Percentiles rank a stretch among this genome's conserved stretches.
These are phyloP conservation scores for Escovopsis sp. DNA, from an alignment of 2,329 filamentous ascomycete species.

Conservation along the genomic window DNA sequence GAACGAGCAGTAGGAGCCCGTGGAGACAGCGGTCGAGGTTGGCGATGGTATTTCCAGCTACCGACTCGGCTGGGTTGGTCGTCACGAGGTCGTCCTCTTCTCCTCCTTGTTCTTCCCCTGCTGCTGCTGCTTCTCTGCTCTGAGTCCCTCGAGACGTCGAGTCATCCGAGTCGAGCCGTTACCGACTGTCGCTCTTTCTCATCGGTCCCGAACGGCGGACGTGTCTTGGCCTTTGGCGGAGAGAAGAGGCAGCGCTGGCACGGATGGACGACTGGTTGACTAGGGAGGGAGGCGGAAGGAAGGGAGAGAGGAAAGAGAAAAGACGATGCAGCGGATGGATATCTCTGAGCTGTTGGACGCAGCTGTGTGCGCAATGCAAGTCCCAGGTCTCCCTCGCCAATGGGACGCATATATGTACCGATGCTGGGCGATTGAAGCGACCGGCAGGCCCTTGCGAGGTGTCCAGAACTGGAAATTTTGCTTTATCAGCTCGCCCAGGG, in stretches of 20 bases:
- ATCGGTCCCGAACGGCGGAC: conserved; percentile 1
- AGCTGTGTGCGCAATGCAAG: no score
- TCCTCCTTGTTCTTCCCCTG: no score
- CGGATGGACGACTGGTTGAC: no score
- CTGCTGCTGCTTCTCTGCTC: not conserved
- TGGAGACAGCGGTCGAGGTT: not conserved
- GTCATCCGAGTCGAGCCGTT: conserved; percentile 5
- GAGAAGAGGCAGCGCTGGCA: not conserved
- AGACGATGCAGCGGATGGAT: not conserved
- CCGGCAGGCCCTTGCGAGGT: not conserved
- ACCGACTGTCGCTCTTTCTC: conserved; percentile 4
- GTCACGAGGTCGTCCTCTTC: not conserved
- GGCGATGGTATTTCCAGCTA: not conserved
- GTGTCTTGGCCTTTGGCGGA: conserved; percentile 1
- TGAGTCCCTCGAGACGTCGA: conserved; percentile 1
- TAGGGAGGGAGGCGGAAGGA: not conserved
- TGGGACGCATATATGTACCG: not conserved
- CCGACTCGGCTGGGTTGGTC: not conserved
- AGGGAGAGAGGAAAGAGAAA: no score
- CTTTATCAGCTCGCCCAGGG: not conserved
- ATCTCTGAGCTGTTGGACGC: conserved; percentile 3
- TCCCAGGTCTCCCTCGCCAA: no score
- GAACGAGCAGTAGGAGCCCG: not conserved
- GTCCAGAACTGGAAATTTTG: conserved; percentile 1
- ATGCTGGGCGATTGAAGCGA: not conserved